These are phyloP conservation scores for Aspergillaceae sp. DNA, from an alignment of 2,329 filamentous ascomycete species.

Conservation along the genomic window DNA sequence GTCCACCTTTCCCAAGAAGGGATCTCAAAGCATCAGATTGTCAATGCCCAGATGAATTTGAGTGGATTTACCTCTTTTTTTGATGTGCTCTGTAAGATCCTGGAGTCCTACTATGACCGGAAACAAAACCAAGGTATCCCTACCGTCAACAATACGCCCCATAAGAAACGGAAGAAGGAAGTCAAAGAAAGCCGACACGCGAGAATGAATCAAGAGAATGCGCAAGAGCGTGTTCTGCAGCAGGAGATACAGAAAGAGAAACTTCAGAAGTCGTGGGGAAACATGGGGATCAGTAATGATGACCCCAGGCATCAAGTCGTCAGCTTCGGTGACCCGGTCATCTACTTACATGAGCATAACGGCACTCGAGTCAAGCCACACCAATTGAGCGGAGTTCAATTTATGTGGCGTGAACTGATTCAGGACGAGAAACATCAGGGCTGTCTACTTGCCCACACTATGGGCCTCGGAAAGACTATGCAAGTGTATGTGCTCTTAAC, in stretches of 20 bases:
- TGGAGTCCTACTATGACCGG: constrained; percentile 12
- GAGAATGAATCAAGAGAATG: constrained; percentile 48
- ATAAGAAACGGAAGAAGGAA: constrained; percentile 41
- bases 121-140: constrained; percentile 1
- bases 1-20: constrained; percentile 11
- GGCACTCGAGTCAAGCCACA: constrained; percentile 63
- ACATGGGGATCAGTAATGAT: constrained; percentile 23
- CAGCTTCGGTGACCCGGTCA: constrained; percentile 34
- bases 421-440: constrained; percentile 56
- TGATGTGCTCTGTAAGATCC: constrained; percentile 17
- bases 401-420: constrained; percentile 81
- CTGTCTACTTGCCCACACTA: constrained; percentile 76
- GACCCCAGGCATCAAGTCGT: constrained; percentile 42
- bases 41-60: constrained; percentile 16
- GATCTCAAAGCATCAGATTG: constrained; percentile 13
- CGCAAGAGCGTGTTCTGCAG: constrained; percentile 45
- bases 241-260: constrained; percentile 44
- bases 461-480: constrained; percentile 91
- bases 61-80: constrained; percentile 22
- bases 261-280: constrained; percentile 24
- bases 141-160: constrained; percentile 21
- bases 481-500: constrained; percentile 45
- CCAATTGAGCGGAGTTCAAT: constrained; percentile 72
- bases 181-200: constrained; percentile 43
- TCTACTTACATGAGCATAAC: constrained; percentile 55